Evolutionary conservation across 2,329 filamentous ascomycete genomes (phyloP).

Genomic region (Lecanosticta acicola): DNA sequence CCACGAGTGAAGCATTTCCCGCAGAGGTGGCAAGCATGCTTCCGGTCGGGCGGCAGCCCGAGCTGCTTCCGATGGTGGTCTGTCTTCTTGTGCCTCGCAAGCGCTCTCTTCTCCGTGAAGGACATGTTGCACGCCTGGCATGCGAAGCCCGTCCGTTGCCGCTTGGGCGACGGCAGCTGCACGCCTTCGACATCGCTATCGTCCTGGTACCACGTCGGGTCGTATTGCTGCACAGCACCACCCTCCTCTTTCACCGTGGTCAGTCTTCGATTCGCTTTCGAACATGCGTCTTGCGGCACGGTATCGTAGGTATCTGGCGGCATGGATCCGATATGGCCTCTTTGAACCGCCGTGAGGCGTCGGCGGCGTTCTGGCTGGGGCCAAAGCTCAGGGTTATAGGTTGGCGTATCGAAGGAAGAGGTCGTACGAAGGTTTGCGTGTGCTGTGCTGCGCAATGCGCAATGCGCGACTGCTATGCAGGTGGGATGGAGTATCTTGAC

Average conservation of each 20-base stretch:
- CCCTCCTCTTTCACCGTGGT: background rate
- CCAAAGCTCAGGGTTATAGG: background rate
- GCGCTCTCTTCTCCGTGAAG: slow-evolving; percentile 26
- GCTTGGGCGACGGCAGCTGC: slow-evolving; percentile 12
- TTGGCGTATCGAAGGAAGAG: background rate
- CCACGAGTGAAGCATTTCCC: slow-evolving; percentile 23
- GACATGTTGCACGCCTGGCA: slow-evolving; percentile 18
- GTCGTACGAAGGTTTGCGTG: background rate
- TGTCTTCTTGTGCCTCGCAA: slow-evolving; percentile 25
- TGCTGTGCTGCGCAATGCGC: background rate
- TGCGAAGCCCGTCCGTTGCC: slow-evolving; percentile 9
- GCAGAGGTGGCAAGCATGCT: slow-evolving; percentile 22
- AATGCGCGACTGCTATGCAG: background rate
- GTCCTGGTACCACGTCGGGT: background rate
- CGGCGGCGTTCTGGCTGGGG: background rate
- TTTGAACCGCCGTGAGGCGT: background rate
- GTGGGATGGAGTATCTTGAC: background rate
- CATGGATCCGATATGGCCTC: background rate
- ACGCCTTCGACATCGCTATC: slow-evolving; percentile 7
- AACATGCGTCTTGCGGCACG: background rate
- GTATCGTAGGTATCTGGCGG: background rate
- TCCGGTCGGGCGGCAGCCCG: slow-evolving; percentile 21
- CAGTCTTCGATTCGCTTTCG: background rate
- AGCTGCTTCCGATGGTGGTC: slow-evolving; percentile 22
- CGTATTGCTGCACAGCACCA: background rate